These are phyloP conservation scores for Amauroascus niger DNA, from an alignment of 2,329 filamentous ascomycete genomes.

Conservation along the genomic window DNA sequence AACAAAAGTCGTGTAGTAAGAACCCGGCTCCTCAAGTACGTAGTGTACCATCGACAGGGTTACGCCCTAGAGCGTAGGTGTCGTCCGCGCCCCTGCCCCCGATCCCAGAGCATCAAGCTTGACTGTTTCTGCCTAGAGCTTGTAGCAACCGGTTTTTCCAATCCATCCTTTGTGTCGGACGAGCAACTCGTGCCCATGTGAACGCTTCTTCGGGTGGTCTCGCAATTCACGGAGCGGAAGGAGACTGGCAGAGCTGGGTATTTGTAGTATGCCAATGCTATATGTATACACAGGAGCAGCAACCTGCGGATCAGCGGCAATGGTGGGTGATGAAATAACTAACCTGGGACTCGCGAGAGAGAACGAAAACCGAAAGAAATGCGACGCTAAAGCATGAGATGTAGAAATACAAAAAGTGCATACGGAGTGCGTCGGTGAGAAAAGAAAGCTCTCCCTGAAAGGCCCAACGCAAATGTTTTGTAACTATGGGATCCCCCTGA, in stretches of 20 bases:
- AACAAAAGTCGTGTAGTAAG: constrained; percentile 32
- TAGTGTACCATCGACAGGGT: too few species aligned
- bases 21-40: not conserved
- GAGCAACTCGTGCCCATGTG: not conserved
- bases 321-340: not conserved
- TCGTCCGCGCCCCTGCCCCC: constrained; percentile 16
- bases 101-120: constrained; percentile 6
- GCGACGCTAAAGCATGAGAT: too few species aligned
- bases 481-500: too few species aligned
- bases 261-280: too few species aligned
- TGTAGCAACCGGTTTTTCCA: constrained; percentile 14
- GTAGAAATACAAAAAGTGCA: too few species aligned
- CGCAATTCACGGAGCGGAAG: not conserved
- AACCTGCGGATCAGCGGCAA: not conserved
- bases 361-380: too few species aligned
- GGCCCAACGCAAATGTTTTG: too few species aligned
- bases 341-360: not conserved
- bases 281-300: not conserved
- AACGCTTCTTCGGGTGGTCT: not conserved
- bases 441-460: too few species aligned
- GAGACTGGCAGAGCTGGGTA: constrained; percentile 3
- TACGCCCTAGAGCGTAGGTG: constrained; percentile 28
- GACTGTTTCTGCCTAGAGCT: constrained; percentile 2
- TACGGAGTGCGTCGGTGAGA: too few species aligned
- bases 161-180: constrained; percentile 10